phyloP scores from a whole-genome alignment of 2,329 filamentous ascomycete genomes.

The Trichoderma koningiopsis region DNA sequence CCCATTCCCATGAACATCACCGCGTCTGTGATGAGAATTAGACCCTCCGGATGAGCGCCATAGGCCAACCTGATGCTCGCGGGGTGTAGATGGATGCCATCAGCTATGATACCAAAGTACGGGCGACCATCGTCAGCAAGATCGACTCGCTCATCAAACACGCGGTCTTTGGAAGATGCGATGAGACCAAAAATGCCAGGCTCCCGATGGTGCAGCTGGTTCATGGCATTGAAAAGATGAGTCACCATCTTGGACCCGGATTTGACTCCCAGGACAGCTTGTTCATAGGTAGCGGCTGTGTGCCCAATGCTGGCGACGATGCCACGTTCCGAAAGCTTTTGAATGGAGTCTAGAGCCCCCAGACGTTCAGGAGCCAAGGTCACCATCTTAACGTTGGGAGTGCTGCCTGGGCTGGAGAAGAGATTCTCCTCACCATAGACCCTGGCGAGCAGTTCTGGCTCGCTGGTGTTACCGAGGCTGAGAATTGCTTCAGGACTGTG shows the following conservation, averaged over 20 bases:
- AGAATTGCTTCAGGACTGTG: background rate
- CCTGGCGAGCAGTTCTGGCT: background rate
- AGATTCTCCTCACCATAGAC: background rate
- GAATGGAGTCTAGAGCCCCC: background rate
- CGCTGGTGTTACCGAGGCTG: background rate
- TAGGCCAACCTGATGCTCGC: background rate
- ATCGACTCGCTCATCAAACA: background rate
- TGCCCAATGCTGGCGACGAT: background rate
- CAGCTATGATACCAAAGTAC: background rate
- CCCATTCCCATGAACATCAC: background rate
- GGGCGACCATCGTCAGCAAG: background rate
- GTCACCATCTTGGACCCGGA: background rate
- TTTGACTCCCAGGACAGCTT: background rate
- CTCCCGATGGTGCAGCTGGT: background rate
- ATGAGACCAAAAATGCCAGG: background rate
- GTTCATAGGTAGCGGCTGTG: background rate
- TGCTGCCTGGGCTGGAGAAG: background rate
- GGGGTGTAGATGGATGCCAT: background rate
- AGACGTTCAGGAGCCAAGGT: background rate
- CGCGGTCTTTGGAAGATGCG: background rate
- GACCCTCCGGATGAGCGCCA: background rate
- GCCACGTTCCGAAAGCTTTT: background rate
- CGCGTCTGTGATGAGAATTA: conserved; percentile 1
- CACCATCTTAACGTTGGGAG: background rate
- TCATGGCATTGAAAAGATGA: conserved; percentile 2